A percentile compares a stretch with the other conserved stretches of the same genome.
phyloP scores from a whole-genome alignment of 2,329 filamentous ascomycete genomes.

The Ophiostoma sp. region DNA sequence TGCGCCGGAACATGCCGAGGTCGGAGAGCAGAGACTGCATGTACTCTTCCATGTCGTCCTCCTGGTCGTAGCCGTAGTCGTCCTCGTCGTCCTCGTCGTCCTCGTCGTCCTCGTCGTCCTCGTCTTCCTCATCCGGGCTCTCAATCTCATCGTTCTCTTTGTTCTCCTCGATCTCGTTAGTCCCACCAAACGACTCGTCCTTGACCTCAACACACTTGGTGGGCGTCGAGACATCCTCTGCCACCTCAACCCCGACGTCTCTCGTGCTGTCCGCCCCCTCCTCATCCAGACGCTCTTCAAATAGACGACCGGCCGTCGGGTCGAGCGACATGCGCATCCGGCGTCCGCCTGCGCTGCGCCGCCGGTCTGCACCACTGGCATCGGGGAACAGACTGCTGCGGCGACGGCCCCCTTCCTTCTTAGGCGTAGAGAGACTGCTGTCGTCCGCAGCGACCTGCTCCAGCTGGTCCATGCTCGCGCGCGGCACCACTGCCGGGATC shows the following conservation, averaged over 20 bases:
- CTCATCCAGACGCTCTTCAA: constrained; percentile 24
- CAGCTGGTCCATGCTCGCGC: constrained; percentile 16
- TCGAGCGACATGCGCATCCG: constrained; percentile 23
- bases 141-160: constrained; percentile 29
- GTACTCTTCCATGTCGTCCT: constrained; percentile 69
- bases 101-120: constrained; percentile 48
- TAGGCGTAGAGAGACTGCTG: neutral
- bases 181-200: neutral
- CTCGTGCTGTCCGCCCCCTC: too few species aligned
- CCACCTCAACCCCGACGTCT: neutral
- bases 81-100: constrained; percentile 43
- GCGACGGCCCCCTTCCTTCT: neutral
- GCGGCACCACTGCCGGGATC: constrained; percentile 57
- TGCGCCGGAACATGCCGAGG: constrained; percentile 71
- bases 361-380: constrained; percentile 23
- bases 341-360: constrained; percentile 18
- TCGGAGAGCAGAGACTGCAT: constrained; percentile 81
- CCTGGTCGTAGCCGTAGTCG: constrained; percentile 43
- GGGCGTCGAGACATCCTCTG: neutral
- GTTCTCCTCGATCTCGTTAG: constrained; percentile 17
- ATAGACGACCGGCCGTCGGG: constrained; percentile 13
- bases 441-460: neutral
- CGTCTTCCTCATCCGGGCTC: constrained; percentile 38
- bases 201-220: neutral
- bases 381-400: constrained; percentile 21